Evolutionary conservation across 2,329 filamentous ascomycete genomes (phyloP).

Genomic region (Cladophialophora bantiana): DNA sequence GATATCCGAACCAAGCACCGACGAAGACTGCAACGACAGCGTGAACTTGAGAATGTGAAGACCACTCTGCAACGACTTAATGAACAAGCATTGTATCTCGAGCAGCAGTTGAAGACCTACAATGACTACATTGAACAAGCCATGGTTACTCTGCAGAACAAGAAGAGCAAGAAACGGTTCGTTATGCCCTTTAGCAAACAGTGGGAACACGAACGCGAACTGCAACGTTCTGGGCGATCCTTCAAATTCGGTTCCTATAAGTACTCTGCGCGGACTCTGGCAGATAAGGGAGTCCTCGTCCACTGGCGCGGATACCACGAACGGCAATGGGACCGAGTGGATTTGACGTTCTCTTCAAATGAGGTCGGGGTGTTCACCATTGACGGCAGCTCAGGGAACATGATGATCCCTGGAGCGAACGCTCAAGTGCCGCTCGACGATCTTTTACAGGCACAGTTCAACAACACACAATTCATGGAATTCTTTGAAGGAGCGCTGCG

Average conservation of each 20-base stretch:
- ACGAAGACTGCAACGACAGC: conserved; percentile 85
- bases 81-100: conserved; percentile 82
- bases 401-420: conserved; percentile 94
- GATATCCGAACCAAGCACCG: conserved; percentile 98
- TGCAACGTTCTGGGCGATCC: conserved; percentile 88
- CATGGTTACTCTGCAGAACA: conserved; percentile 95
- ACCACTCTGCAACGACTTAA: conserved; percentile 57
- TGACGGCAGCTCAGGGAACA: conserved; percentile 87
- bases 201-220: conserved; percentile 96
- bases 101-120: conserved; percentile 95
- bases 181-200: conserved; percentile 96
- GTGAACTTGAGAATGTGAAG: conserved; percentile 75
- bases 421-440: conserved; percentile 90
- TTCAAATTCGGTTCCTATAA: conserved; percentile 99
- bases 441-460: conserved; percentile 93
- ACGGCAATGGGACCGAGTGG: conserved; percentile 87
- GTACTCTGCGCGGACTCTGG: conserved; percentile 87
- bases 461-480: conserved; percentile 94
- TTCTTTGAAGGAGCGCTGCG: conserved; percentile 85
- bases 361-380: conserved; percentile 93
- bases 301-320: conserved; percentile 85
- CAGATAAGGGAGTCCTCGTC: conserved; percentile 92
- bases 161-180: conserved; percentile 94
- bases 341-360: conserved; percentile 92
- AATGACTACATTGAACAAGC: conserved; percentile 99